Evolutionary conservation across 768 basidiomycete species (phyloP).

Genomic region (Hemileccinum rubropunctum): DNA sequence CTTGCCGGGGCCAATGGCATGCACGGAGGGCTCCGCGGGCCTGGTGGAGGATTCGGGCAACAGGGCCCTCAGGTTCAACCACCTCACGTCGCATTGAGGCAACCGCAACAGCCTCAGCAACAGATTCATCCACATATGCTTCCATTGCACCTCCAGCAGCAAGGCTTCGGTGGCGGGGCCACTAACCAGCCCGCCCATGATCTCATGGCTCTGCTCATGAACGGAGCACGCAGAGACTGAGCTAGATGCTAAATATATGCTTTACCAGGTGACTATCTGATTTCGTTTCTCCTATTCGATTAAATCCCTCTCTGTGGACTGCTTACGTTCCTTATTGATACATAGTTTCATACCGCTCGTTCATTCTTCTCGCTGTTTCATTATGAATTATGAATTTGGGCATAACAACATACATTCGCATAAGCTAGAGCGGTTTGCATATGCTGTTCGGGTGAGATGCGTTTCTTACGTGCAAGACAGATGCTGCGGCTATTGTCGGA

Average conservation of each 20-base stretch:
- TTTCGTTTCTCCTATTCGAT: constrained; percentile 10
- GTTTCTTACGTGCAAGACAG: constrained; percentile 8
- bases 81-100: constrained; percentile 31
- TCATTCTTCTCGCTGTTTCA: constrained; percentile 24
- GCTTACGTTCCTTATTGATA: constrained; percentile 32
- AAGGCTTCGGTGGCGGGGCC: constrained; percentile 43
- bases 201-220: constrained; percentile 83
- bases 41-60: constrained; percentile 40
- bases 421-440: not conserved
- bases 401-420: constrained; percentile 2
- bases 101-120: constrained; percentile 39
- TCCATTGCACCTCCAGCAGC: constrained; percentile 62
- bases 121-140: constrained; percentile 54
- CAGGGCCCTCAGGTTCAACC: constrained; percentile 32
- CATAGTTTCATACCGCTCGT: constrained; percentile 27
- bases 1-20: constrained; percentile 44
- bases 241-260: constrained; percentile 15
- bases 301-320: constrained; percentile 21
- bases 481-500: constrained; percentile 20
- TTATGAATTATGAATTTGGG: constrained; percentile 24
- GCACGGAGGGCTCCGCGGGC: constrained; percentile 44
- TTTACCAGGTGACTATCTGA: constrained; percentile 8
- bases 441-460: constrained; percentile 7
- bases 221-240: constrained; percentile 66
- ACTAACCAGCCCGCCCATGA: constrained; percentile 65